Conservation (phyloP, 2,329 filamentous ascomycete species). For the Aureobasidium pullulans region DNA sequence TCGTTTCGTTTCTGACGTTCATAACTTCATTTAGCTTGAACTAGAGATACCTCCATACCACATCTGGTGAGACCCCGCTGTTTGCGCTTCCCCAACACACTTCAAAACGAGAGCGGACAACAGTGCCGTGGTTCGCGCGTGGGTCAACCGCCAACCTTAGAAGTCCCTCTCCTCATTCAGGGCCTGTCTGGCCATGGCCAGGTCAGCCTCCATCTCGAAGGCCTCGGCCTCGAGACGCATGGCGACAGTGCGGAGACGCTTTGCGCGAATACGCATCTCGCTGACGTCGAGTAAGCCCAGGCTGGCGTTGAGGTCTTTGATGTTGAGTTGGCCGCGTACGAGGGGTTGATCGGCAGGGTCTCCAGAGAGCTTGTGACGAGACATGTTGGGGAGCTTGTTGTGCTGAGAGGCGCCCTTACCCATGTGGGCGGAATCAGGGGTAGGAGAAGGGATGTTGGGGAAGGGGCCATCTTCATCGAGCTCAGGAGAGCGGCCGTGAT, state of each 20-base stretch:
- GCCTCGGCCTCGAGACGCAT: slow-evolving; percentile 14
- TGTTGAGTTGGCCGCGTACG: background rate
- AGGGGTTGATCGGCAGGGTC: background rate
- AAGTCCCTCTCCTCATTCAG: background rate
- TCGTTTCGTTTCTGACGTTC: background rate
- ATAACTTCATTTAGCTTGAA: no score
- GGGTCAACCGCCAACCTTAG: background rate
- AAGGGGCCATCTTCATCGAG: background rate
- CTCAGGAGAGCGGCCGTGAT: background rate
- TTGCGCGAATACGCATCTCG: background rate
- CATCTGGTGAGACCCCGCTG: no score
- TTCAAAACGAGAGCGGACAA: background rate
- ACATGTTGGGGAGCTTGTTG: background rate
- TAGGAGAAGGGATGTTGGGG: background rate
- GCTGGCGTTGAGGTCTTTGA: background rate
- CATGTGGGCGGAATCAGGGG: background rate
- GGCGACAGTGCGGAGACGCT: background rate
- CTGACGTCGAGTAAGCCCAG: background rate
- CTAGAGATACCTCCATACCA: no score
- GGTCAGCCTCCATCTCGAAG: background rate
- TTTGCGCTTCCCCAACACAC: no score
- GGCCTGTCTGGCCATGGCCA: background rate
- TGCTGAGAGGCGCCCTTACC: background rate
- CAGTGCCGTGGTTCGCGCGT: no score
- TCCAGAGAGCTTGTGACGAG: background rate